Conservation (phyloP, 23 red algal species). For the Gracilaria gracilis region DNA sequence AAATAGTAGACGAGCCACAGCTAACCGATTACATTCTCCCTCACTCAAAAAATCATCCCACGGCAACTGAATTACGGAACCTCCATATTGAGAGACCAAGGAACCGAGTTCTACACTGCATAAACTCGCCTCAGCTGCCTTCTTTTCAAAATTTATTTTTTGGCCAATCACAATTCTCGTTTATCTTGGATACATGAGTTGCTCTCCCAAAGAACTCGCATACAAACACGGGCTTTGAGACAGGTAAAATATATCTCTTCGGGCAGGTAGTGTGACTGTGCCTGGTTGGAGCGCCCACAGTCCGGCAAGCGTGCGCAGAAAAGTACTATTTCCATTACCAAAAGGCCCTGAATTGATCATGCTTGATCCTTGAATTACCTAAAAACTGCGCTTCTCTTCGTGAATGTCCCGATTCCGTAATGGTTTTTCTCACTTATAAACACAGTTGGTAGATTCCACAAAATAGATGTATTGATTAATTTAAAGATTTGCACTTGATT, state of each 20-base stretch:
- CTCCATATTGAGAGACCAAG: constrained; percentile 63
- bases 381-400: constrained; percentile 67
- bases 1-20: constrained; percentile 86
- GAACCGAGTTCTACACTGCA: constrained; percentile 78
- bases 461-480: constrained; percentile 92
- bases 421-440: constrained; percentile 94
- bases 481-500: constrained; percentile 97
- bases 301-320: constrained; percentile 90
- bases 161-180: constrained; percentile 65
- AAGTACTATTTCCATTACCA: constrained; percentile 83
- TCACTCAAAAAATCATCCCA: constrained; percentile 90
- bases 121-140: constrained; percentile 53
- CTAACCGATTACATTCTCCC: constrained; percentile 92
- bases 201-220: constrained; percentile 76
- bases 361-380: constrained; percentile 47
- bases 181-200: constrained; percentile 87
- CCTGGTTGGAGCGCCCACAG: constrained; percentile 87
- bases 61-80: constrained; percentile 61
- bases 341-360: constrained; percentile 71
- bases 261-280: constrained; percentile 64
- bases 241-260: constrained; percentile 88
- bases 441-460: constrained; percentile 94
- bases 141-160: constrained; percentile 53
- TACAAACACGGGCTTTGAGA: constrained; percentile 90
- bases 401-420: constrained; percentile 97